Conservation (phyloP, 139 green algal genomes). For the Eudorina sp. region DNA sequence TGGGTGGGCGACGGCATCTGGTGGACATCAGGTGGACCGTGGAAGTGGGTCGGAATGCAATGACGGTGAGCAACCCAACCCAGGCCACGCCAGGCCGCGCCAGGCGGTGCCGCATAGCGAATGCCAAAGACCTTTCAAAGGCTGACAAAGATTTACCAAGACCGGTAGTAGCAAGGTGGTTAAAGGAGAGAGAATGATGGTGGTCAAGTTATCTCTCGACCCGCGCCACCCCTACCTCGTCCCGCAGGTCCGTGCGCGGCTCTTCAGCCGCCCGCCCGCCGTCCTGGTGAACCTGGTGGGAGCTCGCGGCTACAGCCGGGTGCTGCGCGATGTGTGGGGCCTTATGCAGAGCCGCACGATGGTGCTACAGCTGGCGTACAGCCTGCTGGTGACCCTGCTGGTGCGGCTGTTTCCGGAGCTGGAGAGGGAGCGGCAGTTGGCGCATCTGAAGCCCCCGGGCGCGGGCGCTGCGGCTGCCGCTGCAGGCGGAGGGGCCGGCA, state of each 20-base stretch:
- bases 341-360: conserved; percentile 29
- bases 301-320: not conserved
- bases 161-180: too few relatives aligned
- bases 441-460: conserved; percentile 11
- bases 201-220: not conserved
- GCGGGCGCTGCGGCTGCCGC: too few relatives aligned
- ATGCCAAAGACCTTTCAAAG: not conserved
- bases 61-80: too few relatives aligned
- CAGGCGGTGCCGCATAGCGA: not conserved
- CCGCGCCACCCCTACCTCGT: too few relatives aligned
- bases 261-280: not conserved
- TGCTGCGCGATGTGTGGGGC: conserved; percentile 35
- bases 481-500: too few relatives aligned
- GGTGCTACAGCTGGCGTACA: conserved; percentile 26
- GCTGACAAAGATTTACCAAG: not conserved
- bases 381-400: not conserved
- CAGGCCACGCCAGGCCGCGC: too few relatives aligned
- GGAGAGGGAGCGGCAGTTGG: not conserved
- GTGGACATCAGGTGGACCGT: too few relatives aligned
- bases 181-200: too few relatives aligned
- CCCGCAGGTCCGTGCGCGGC: not conserved
- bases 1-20: too few relatives aligned
- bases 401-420: conserved; percentile 18
- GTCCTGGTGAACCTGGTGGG: conserved; percentile 24
- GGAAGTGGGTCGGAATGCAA: too few relatives aligned